Conservation (phyloP, 495 filamentous ascomycete genomes). For the Saxophila tyrrhenica region DNA sequence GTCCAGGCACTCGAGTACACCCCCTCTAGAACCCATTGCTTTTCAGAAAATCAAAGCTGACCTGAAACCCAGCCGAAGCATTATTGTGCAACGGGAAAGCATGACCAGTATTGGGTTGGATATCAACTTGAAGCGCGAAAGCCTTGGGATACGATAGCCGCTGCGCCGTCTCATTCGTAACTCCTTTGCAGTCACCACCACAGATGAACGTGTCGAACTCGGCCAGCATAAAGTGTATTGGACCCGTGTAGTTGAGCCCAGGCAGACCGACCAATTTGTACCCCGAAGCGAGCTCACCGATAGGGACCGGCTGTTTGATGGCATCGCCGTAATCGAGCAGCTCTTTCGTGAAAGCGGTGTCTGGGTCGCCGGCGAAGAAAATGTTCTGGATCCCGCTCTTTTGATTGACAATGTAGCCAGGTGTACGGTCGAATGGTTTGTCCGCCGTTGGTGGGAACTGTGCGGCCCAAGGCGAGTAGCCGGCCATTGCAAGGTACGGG, state of each 20-base stretch:
- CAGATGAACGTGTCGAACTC: conserved; percentile 15
- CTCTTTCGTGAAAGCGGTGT: conserved; percentile 6
- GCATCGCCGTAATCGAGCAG: conserved; percentile 4
- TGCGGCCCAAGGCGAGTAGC: conserved; percentile 4
- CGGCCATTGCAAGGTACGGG: conserved; percentile 2
- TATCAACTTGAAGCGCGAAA: conserved; percentile 1
- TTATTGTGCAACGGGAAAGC: conserved; percentile 15
- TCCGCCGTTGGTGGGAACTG: background rate
- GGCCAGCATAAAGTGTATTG: conserved; percentile 1
- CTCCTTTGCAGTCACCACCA: conserved; percentile 9
- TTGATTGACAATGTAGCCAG: conserved; percentile 8
- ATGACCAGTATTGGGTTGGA: conserved; percentile 15
- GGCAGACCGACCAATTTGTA: background rate
- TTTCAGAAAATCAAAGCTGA: conserved; percentile 5
- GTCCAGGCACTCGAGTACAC: no score
- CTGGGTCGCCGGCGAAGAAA: conserved; percentile 7
- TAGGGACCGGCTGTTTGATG: conserved; percentile 6
- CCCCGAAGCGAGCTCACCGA: conserved; percentile 3
- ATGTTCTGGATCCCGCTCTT: conserved; percentile 12
- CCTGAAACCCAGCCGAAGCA: conserved; percentile 9
- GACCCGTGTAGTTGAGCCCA: conserved; percentile 1
- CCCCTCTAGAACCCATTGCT: background rate
- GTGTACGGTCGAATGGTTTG: background rate
- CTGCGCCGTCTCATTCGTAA: background rate
- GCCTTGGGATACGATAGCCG: conserved; percentile 6